Evolutionary conservation across 106 monocot species (phyloP).

Genomic region (Agapanthus africanus): DNA sequence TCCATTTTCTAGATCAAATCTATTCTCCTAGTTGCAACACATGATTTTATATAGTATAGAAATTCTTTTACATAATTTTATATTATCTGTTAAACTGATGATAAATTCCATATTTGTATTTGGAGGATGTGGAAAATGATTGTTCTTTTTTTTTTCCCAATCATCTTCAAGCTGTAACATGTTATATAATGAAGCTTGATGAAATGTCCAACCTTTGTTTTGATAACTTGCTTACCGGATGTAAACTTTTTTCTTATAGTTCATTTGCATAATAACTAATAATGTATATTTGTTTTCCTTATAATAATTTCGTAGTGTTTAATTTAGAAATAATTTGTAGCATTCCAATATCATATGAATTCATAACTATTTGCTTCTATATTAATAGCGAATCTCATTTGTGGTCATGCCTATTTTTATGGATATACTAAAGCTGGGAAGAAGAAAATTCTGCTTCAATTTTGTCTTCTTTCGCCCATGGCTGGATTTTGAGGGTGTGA

Average conservation of each 20-base stretch:
- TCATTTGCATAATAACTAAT: no score
- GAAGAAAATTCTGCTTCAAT: no score
- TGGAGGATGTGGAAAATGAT: not conserved
- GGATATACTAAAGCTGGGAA: no score
- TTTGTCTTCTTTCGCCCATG: no score
- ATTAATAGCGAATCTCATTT: not conserved
- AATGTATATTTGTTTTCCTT: not conserved
- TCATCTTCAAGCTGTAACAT: not conserved
- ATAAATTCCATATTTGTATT: not conserved
- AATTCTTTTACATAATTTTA: not conserved
- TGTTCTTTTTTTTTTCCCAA: not conserved
- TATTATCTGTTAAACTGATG: not conserved
- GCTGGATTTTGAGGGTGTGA: no score
- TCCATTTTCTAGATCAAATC: not conserved
- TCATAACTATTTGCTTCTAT: not conserved
- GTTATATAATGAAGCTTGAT: not conserved
- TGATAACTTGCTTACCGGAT: not conserved
- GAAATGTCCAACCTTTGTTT: not conserved
- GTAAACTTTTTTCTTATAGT: not conserved
- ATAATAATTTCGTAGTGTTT: not conserved
- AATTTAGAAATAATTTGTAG: not conserved
- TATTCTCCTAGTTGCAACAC: not conserved
- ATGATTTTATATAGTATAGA: not conserved
- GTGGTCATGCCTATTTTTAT: no score
- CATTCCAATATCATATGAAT: not conserved